phyloP scores from a whole-genome alignment of 1,284 basidiomycete species.

The Schizophyllum commune region DNA sequence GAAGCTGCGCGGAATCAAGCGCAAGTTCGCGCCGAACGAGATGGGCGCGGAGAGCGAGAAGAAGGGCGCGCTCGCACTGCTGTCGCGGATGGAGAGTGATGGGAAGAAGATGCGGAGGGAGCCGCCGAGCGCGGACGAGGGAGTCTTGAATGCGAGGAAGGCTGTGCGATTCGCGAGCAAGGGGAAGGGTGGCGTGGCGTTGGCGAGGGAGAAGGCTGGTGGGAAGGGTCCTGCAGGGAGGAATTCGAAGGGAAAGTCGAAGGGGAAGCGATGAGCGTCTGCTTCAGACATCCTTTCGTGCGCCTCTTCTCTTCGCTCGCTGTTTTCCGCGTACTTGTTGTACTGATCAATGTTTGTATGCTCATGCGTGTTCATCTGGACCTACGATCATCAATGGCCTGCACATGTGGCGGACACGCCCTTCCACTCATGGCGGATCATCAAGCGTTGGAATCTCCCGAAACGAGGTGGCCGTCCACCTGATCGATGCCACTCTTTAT shows the following conservation, averaged over 20 bases:
- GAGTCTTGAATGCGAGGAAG: conserved; percentile 77
- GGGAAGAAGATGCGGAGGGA: conserved; percentile 53
- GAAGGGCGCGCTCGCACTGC: conserved; percentile 63
- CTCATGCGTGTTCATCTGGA: not conserved
- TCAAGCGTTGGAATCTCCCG: too few species aligned
- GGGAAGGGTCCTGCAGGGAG: conserved; percentile 7
- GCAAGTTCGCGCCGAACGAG: conserved; percentile 88
- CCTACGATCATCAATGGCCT: not conserved
- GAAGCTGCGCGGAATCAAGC: conserved; percentile 81
- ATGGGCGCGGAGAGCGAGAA: conserved; percentile 61
- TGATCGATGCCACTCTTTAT: too few species aligned
- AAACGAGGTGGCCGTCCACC: too few species aligned
- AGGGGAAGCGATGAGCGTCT: not conserved
- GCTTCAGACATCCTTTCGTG: not conserved
- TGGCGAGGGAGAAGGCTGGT: conserved; percentile 33
- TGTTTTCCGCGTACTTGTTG: not conserved
- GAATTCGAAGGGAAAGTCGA: conserved; percentile 1
- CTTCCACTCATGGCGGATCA: too few species aligned
- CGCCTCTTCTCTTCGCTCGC: not conserved
- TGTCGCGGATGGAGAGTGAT: conserved; percentile 72
- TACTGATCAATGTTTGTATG: not conserved
- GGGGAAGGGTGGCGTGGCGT: conserved; percentile 54
- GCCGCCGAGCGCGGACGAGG: conserved; percentile 37
- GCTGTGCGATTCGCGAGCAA: conserved; percentile 75
- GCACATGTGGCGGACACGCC: not conserved